A percentile compares a stretch with the other conserved stretches of the same genome.
Conservation (phyloP, 306 rosid genomes). For the Vigna angularis region DNA sequence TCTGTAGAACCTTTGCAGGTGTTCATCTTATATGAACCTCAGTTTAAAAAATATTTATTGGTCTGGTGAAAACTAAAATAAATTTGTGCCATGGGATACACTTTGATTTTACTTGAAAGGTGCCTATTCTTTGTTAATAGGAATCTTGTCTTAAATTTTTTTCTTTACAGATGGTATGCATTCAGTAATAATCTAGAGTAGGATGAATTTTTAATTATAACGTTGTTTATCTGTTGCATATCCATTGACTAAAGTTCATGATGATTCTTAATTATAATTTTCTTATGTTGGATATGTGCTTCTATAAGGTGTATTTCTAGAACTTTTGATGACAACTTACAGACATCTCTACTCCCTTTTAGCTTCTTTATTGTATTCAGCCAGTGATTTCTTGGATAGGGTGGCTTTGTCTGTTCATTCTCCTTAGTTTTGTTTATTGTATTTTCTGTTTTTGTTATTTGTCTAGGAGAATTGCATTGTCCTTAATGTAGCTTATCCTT, state of each 20-base stretch:
- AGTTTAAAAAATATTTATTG: conserved; percentile 19
- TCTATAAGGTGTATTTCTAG: conserved; percentile 14
- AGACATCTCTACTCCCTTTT: conserved; percentile 3
- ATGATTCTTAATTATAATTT: conserved; percentile 25
- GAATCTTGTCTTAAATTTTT: background rate
- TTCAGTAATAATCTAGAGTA: background rate
- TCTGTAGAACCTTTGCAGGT: conserved; percentile 14
- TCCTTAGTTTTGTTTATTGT: background rate
- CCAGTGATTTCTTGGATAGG: conserved; percentile 2
- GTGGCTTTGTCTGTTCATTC: conserved; percentile 9
- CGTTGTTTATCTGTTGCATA: background rate
- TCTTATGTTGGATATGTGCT: conserved; percentile 13
- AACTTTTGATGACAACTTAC: conserved; percentile 3
- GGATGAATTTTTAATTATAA: background rate
- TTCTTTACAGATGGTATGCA: conserved; percentile 4
- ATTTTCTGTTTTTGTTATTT: conserved; percentile 18
- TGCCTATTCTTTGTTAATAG: background rate
- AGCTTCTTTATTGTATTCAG: background rate
- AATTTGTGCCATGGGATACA: conserved; percentile 7
- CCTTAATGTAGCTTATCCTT: conserved; percentile 25
- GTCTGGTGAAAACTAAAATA: conserved; percentile 12
- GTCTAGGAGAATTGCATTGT: background rate
- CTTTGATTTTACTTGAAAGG: conserved; percentile 29
- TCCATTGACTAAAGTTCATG: conserved; percentile 4
- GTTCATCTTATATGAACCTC: conserved; percentile 17